Evolutionary conservation across 179 eudicot species (phyloP).

Genomic region (Silene coronaria): DNA sequence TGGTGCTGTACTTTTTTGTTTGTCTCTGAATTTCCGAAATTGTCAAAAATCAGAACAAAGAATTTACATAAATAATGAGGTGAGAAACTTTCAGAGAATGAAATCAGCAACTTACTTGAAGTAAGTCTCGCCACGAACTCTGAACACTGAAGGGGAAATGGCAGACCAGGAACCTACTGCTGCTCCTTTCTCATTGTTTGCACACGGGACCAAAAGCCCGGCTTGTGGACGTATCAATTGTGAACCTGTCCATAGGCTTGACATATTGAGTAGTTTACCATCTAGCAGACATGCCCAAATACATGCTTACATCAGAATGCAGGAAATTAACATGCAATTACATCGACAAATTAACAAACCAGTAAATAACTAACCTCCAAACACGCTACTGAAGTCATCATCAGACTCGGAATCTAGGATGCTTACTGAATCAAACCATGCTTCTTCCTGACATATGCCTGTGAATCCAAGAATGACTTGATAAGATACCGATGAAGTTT

Average conservation of each 20-base stretch:
- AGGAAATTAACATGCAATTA: background rate
- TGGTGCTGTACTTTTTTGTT: conserved; percentile 53
- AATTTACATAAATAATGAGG: background rate
- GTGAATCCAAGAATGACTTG: conserved; percentile 14
- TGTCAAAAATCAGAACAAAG: background rate
- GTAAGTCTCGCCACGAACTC: conserved; percentile 62
- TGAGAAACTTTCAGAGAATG: background rate
- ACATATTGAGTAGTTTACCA: conserved; percentile 24
- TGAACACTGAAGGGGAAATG: conserved; percentile 55
- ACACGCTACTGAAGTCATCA: conserved; percentile 67
- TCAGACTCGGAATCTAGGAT: conserved; percentile 68
- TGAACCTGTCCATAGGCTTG: conserved; percentile 44
- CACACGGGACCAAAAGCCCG: conserved; percentile 49
- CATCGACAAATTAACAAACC: no score
- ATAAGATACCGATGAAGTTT: background rate
- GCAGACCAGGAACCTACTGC: conserved; percentile 52
- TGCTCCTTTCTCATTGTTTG: conserved; percentile 37
- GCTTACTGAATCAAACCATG: conserved; percentile 79
- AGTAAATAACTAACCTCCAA: conserved; percentile 42
- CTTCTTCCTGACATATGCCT: conserved; percentile 60
- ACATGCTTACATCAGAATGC: conserved; percentile 12
- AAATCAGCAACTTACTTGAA: conserved; percentile 42
- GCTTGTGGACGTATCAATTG: conserved; percentile 46
- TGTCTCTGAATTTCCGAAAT: conserved; percentile 50
- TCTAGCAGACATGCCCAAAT: conserved; percentile 19